Evolutionary conservation across 2,329 filamentous ascomycete genomes (phyloP), one percentile per base, ranked within the genome.

Genomic region (Cordyceps cicadae): DNA sequence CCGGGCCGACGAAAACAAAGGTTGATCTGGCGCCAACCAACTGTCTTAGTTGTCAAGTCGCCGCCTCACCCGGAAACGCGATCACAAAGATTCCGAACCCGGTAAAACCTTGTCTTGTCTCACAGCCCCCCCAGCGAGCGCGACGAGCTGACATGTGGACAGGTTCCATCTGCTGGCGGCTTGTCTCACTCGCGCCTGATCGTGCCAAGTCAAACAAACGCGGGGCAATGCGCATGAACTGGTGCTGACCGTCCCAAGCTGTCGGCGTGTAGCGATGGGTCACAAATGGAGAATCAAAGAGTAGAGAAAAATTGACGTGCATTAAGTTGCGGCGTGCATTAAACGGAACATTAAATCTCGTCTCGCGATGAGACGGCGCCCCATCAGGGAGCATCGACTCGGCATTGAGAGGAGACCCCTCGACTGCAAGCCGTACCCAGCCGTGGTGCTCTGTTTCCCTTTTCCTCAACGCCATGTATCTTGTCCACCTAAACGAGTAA

Each of bases 51-150:
- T 9, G 6, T 34, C 34, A 11, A 37, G 34, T 37, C 12, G 34
- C 21, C 43, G 9, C 49, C 26, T 48, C 43, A 48, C 43, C 15
- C 32, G n/a, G 43, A 11, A 19, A 39, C 29, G 43, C n/a, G 54
- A n/a, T 29, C 3, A 17, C 5, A 26, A 14, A 6, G 17, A 12
- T 39, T 54, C 24, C 29, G 11, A 17, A 24, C 26, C 17, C 29
- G 43, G 43, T 39, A 43, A 56, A 15, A 55, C 46, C 43, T 43
- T 29, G 24, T 24, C 24, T 50, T 63, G 65, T 66, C 64, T 64
- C 41, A 49, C 63, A 64, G 65, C 64, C 62, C 64, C 62, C 65
- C 65, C 56, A 59, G 60, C 61, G 61, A 48, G 60, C 61, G 62
- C 50, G 54, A 49, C 37, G 32, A 7, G 41, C 34, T 37, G 34